phyloP scores from a whole-genome alignment of 2,329 filamentous ascomycete genomes.

The Penicillium sp. region DNA sequence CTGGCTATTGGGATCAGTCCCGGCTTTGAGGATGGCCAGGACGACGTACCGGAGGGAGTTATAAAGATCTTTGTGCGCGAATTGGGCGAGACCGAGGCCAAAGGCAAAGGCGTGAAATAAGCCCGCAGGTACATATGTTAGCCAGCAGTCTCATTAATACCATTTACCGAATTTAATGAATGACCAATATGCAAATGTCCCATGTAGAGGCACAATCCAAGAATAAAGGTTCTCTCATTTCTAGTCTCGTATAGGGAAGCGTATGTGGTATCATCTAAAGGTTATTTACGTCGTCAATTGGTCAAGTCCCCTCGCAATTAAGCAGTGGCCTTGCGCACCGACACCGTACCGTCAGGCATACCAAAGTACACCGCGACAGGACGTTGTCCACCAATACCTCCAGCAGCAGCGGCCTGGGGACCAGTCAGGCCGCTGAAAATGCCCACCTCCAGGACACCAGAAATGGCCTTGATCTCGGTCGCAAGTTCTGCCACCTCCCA shows the following conservation, averaged over 20 bases:
- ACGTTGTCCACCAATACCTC: slow-evolving; percentile 72
- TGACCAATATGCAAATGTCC: neutral
- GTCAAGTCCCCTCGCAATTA: slow-evolving; percentile 11
- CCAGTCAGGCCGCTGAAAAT: slow-evolving; percentile 83
- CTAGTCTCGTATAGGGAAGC: neutral
- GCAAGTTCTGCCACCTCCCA: slow-evolving; percentile 80
- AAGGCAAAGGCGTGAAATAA: slow-evolving; percentile 71
- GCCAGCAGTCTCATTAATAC: slow-evolving; percentile 17
- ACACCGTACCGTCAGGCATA: slow-evolving; percentile 68
- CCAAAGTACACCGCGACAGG: slow-evolving; percentile 94
- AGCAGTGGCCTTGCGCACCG: slow-evolving; percentile 47
- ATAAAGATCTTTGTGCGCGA: slow-evolving; percentile 77
- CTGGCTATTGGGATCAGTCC: slow-evolving; percentile 78
- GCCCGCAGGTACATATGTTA: slow-evolving; percentile 5
- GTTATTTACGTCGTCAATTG: slow-evolving; percentile 9
- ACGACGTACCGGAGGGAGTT: slow-evolving; percentile 67
- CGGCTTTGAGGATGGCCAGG: slow-evolving; percentile 81
- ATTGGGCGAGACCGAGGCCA: slow-evolving; percentile 80
- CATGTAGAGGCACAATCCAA: neutral
- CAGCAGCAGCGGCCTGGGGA: slow-evolving; percentile 58
- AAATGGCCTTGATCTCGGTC: slow-evolving; percentile 69
- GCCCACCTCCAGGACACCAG: slow-evolving; percentile 86
- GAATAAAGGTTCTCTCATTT: slow-evolving; percentile 7
- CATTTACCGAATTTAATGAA: slow-evolving; percentile 16
- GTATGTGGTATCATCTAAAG: slow-evolving; percentile 23